Evolutionary conservation across 176 grass and related monocot species (phyloP).

Genomic region (Oryza officinalis): DNA sequence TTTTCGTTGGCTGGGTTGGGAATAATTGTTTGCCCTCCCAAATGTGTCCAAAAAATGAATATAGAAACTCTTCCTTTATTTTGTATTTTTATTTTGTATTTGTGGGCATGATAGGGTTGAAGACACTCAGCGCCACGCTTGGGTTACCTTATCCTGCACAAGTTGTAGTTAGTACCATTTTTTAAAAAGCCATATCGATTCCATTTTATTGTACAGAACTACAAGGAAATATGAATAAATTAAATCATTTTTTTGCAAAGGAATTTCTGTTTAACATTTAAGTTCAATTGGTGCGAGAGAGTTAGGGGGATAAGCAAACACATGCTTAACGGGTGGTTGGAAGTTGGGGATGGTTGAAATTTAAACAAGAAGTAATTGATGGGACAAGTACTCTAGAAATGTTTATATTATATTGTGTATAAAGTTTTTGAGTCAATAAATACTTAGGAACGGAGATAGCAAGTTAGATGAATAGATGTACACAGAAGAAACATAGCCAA

Average conservation of each 20-base stretch:
- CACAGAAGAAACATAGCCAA: too few species aligned
- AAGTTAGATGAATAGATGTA: too few species aligned
- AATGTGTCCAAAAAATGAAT: neutral
- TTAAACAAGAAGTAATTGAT: too few species aligned
- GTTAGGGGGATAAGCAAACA: too few species aligned
- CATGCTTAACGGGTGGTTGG: too few species aligned
- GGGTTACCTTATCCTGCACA: neutral
- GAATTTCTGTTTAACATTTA: neutral
- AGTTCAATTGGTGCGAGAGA: too few species aligned
- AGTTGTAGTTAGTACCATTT: constrained; percentile 18
- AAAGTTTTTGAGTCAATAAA: too few species aligned
- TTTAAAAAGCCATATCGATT: constrained; percentile 24
- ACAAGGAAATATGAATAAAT: constrained; percentile 33
- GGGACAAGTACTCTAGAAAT: too few species aligned
- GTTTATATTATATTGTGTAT: too few species aligned
- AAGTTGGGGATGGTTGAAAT: too few species aligned
- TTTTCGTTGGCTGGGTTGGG: constrained; percentile 37
- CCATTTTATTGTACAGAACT: constrained; percentile 24
- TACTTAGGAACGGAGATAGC: too few species aligned
- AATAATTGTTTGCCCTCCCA: constrained; percentile 31
- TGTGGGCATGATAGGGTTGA: constrained; percentile 3
- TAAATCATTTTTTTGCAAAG: neutral
- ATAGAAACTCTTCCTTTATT: constrained; percentile 19
- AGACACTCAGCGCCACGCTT: neutral
- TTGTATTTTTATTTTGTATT: too few species aligned